These are phyloP conservation scores for Gentiana straminea DNA, from an alignment of 257 asterid genomes.

Conservation along the genomic window DNA sequence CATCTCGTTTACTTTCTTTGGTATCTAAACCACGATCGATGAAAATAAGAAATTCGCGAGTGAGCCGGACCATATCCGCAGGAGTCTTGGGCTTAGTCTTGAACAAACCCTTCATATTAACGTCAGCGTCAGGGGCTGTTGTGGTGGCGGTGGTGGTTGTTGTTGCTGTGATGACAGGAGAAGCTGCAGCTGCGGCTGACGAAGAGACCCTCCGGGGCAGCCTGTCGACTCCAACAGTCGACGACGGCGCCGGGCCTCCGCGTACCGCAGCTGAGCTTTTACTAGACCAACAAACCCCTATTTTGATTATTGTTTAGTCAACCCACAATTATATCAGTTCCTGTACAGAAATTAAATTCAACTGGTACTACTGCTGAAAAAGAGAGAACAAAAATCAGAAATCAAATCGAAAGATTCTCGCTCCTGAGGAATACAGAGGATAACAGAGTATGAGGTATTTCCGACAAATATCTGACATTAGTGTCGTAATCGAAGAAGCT, in stretches of 20 bases:
- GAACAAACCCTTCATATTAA: slow-evolving; percentile 57
- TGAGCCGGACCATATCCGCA: slow-evolving; percentile 68
- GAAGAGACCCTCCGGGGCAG: slow-evolving; percentile 10
- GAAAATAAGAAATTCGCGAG: slow-evolving; percentile 78
- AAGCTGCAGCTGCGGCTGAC: background rate
- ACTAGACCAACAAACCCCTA: slow-evolving; percentile 65
- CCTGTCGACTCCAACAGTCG: slow-evolving; percentile 16
- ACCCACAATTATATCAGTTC: background rate
- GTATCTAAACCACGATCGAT: slow-evolving; percentile 39
- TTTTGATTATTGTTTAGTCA: slow-evolving; percentile 11
- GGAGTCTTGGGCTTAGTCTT: slow-evolving; percentile 88
- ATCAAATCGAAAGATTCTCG: too few relatives aligned
- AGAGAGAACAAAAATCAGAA: background rate
- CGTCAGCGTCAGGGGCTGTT: slow-evolving; percentile 24
- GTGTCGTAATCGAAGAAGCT: too few relatives aligned
- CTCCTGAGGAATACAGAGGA: too few relatives aligned
- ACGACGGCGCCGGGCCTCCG: slow-evolving; percentile 33
- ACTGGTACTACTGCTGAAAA: background rate
- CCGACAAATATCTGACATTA: too few relatives aligned
- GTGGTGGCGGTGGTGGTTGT: slow-evolving; percentile 15
- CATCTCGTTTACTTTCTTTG: slow-evolving; percentile 80
- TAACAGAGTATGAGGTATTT: background rate
- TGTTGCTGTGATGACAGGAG: slow-evolving; percentile 18
- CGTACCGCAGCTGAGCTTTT: slow-evolving; percentile 43
- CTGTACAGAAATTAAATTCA: background rate